A percentile compares a stretch with the other conserved stretches of the same genome.
Evolutionary conservation across 169 alveolate genomes (phyloP).

Genomic region (Fabrea salina): DNA sequence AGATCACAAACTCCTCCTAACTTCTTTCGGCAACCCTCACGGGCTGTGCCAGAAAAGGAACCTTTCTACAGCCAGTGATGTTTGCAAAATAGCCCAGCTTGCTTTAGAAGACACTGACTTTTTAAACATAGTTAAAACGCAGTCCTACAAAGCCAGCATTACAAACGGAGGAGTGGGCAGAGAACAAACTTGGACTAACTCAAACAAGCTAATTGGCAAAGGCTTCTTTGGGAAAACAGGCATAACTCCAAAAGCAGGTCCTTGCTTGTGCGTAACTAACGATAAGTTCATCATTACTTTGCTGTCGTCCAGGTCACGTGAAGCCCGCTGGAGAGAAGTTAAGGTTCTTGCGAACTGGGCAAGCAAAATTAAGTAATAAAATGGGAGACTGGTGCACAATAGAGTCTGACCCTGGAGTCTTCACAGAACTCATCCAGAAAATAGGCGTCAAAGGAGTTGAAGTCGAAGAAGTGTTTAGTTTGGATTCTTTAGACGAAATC

Average conservation of each 20-base stretch:
- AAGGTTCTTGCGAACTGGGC: constrained; percentile 34
- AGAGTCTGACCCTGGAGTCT: constrained; percentile 95
- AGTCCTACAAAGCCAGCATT: constrained; percentile 15
- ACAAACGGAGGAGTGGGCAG: background rate
- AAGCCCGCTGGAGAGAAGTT: constrained; percentile 41
- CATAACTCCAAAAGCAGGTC: constrained; percentile 43
- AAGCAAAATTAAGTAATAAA: too few relatives aligned
- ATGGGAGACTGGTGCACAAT: constrained; percentile 90
- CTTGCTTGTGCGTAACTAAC: constrained; percentile 33
- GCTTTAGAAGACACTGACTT: constrained; percentile 35
- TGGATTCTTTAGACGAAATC: constrained; percentile 43
- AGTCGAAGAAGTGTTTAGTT: constrained; percentile 85
- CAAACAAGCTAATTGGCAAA: constrained; percentile 32
- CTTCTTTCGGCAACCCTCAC: constrained; percentile 60
- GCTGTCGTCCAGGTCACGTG: constrained; percentile 23
- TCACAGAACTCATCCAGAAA: constrained; percentile 84
- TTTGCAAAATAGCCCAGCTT: constrained; percentile 34
- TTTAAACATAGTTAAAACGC: constrained; percentile 23
- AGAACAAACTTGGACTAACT: constrained; percentile 30
- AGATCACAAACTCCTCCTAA: constrained; percentile 35
- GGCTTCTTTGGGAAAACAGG: constrained; percentile 50
- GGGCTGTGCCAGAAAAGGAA: constrained; percentile 56
- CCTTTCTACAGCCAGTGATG: constrained; percentile 50
- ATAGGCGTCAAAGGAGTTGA: constrained; percentile 89
- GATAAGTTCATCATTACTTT: background rate